A percentile compares a stretch with the other conserved stretches of the same genome.
Evolutionary conservation across 1,139 yeast genomes (phyloP).

Genomic region (Geotrichum phurueaensis): DNA sequence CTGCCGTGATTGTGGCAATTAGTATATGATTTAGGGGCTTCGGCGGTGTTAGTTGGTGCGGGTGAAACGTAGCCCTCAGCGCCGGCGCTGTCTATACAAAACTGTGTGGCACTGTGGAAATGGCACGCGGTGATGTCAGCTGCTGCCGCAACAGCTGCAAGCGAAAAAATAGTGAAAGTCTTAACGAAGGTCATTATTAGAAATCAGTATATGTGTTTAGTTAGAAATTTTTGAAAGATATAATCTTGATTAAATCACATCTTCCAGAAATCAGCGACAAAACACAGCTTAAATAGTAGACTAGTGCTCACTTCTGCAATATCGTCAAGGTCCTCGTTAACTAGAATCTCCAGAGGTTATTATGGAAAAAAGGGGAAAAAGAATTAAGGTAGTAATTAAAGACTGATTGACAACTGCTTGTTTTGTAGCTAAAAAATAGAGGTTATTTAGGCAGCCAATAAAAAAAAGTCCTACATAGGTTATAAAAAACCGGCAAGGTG

Average conservation of each 20-base stretch:
- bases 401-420: not conserved
- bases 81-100: constrained; percentile 33
- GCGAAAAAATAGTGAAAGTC: not conserved
- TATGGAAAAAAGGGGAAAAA: not conserved
- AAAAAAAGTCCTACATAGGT: not conserved
- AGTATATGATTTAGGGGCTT: constrained; percentile 30
- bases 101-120: constrained; percentile 31
- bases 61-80: constrained; percentile 35
- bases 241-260: not conserved
- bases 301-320: no score
- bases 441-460: not conserved
- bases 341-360: no score
- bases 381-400: not conserved
- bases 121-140: constrained; percentile 31
- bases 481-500: not conserved
- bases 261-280: no score
- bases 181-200: not conserved
- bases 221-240: no score
- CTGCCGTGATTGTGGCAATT: constrained; percentile 35
- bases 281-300: no score
- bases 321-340: no score
- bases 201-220: not conserved
- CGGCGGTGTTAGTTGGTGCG: constrained; percentile 27
- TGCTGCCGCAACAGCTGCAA: not conserved
- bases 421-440: not conserved